Base-by-base conservation (phyloP, 495 filamentous ascomycete species). In the Parachaetomium inaequale region DNA sequence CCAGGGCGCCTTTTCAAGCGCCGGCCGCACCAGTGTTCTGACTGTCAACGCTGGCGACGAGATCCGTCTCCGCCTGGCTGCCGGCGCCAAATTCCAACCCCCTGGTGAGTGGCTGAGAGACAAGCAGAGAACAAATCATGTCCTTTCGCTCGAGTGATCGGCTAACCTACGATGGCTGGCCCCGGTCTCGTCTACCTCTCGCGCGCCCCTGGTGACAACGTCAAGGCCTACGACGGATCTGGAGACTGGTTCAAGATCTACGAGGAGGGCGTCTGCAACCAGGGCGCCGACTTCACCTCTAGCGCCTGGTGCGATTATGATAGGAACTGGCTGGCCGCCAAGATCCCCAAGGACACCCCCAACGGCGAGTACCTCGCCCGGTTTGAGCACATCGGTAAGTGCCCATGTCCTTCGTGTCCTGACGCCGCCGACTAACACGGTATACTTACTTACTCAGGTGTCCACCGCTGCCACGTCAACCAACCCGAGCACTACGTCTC, bases 171-270 rank as follows among this genome's bases (percentile, higher is more conserved):
- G 7, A 47, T 26, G 2, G 26, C 23, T 26, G 45, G 45, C 21
- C 46, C 46, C 25, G 21, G 23, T 3, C 46, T 49, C 25, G 46
- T 49, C 23, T 49, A 49, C 12, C 46, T 49, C 46, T 49, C 46
- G 4, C 46, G 46, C 23, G 46, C 46, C 10, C 46, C 46, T 3
- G 10, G 10, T 26, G 23, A 49, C 46, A 49, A 49, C 12, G 23
- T 49, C 11, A 49, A 26, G 46, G 46, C 25, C 46, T 49, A 49
- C 12, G 46, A 49, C 46, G 46, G 46, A 14, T 28, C 46, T 12
- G 46, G 46, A 14, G 25, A 49, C 46, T 49, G 46, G 46, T 49
- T 49, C 46, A 49, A 49, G 19, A 49, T 49, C 46, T 26, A 49
- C 23, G 5, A 49, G 23, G 46, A 49, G 10, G 46, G 25, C 23